Percentiles rank a stretch among this genome's conserved stretches.
These are phyloP conservation scores for Syzygium oleosum DNA, from an alignment of 345 rosid species.

Conservation along the genomic window DNA sequence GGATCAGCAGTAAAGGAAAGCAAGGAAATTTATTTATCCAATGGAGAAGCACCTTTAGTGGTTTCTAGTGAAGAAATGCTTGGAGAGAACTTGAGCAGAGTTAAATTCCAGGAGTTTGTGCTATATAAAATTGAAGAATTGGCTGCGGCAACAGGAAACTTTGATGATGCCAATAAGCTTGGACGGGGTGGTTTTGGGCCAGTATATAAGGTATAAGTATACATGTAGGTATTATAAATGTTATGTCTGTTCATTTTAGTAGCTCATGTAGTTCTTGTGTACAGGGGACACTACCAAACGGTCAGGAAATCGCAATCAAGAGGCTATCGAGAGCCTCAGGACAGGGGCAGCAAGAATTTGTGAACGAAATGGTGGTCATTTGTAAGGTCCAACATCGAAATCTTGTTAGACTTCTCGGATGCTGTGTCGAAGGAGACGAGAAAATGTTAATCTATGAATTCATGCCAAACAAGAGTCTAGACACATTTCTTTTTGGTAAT, in stretches of 20 bases:
- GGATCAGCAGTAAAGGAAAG: neutral
- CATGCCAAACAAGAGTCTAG: slow-evolving; percentile 31
- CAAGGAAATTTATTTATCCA: neutral
- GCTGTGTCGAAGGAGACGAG: slow-evolving; percentile 21
- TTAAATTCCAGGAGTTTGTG: slow-evolving; percentile 9
- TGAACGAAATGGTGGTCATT: slow-evolving; percentile 27
- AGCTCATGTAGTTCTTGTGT: neutral
- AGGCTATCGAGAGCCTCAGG: slow-evolving; percentile 18
- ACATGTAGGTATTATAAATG: slow-evolving; percentile 5
- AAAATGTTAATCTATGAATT: slow-evolving; percentile 23
- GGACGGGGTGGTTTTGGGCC: slow-evolving; percentile 15
- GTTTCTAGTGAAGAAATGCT: neutral
- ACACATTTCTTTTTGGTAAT: slow-evolving; percentile 19
- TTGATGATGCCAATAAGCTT: slow-evolving; percentile 20
- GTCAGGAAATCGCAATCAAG: slow-evolving; percentile 30
- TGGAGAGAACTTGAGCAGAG: neutral
- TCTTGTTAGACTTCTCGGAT: slow-evolving; percentile 26
- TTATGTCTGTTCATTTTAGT: neutral
- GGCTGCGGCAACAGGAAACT: slow-evolving; percentile 21
- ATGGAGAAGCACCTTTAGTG: neutral
- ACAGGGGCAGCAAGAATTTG: slow-evolving; percentile 24
- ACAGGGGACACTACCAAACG: slow-evolving; percentile 16
- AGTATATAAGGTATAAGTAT: slow-evolving; percentile 25
- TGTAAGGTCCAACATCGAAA: slow-evolving; percentile 28
- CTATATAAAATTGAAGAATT: slow-evolving; percentile 28